These are phyloP conservation scores for Phialemoniopsis sp. DNA, from an alignment of 2,329 filamentous ascomycete species.

Conservation along the genomic window DNA sequence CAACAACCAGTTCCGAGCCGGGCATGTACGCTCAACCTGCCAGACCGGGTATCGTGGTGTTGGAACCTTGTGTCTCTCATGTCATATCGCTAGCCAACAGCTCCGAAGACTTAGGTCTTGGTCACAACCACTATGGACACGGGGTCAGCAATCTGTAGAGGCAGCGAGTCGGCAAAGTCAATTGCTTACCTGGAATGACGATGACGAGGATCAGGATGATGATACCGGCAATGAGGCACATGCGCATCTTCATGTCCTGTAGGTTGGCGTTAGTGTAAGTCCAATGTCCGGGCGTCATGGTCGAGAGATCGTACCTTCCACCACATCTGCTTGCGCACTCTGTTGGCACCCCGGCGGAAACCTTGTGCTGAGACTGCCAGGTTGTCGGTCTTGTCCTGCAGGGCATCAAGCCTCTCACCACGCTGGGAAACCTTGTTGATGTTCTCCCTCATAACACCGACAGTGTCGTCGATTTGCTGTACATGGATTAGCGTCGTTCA, in stretches of 20 bases:
- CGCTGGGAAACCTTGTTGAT: constrained; percentile 95
- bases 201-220: constrained; percentile 90
- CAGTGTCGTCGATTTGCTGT: constrained; percentile 96
- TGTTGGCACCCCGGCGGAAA: constrained; percentile 93
- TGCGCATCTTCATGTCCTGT: constrained; percentile 97
- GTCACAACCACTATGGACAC: constrained; percentile 12
- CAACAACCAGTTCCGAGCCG: constrained; percentile 12
- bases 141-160: not conserved
- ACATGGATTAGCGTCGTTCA: constrained; percentile 9
- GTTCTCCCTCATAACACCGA: constrained; percentile 94
- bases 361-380: constrained; percentile 88
- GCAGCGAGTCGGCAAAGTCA: no score
- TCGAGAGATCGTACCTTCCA: constrained; percentile 70
- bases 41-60: constrained; percentile 11
- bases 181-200: constrained; percentile 90
- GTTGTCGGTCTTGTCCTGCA: constrained; percentile 94
- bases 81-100: not conserved
- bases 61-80: not conserved
- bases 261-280: constrained; percentile 6
- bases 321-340: constrained; percentile 98
- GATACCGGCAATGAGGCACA: constrained; percentile 89
- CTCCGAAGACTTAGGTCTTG: not conserved
- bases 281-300: no score
- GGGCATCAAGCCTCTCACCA: constrained; percentile 80
- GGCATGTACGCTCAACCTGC: constrained; percentile 11